phyloP scores from a whole-genome alignment of 2,329 filamentous ascomycete genomes.

The Didymosphaeria variabile region DNA sequence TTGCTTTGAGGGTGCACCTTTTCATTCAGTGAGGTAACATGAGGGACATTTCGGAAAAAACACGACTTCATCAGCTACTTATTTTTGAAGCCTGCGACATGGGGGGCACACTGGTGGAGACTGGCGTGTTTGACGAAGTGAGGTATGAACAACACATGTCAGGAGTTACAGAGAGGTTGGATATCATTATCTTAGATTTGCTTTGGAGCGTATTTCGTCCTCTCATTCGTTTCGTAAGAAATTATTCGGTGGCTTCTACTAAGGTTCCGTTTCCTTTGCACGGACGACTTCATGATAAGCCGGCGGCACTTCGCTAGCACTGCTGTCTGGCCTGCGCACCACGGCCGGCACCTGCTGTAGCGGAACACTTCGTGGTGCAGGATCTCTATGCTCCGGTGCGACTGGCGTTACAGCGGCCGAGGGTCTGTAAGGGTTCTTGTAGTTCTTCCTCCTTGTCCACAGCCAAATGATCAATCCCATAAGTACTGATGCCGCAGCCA shows the following conservation, averaged over 20 bases:
- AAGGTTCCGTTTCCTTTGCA: neutral
- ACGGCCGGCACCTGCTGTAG: conserved; percentile 13
- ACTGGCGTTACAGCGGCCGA: neutral
- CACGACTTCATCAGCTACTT: neutral
- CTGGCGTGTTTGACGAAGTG: neutral
- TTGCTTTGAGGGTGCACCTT: too few species aligned
- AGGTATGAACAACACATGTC: neutral
- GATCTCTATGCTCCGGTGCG: neutral
- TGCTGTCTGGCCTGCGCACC: conserved; percentile 14
- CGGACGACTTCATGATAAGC: conserved; percentile 17
- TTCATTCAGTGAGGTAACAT: too few species aligned
- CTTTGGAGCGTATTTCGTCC: neutral
- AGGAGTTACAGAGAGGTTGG: too few species aligned
- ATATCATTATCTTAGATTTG: neutral
- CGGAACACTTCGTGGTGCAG: conserved; percentile 2
- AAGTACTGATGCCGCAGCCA: conserved; percentile 4
- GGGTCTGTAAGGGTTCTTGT: neutral
- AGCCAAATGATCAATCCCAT: conserved; percentile 1
- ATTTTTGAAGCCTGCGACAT: neutral
- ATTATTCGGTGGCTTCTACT: neutral
- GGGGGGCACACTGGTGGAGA: too few species aligned
- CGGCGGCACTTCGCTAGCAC: conserved; percentile 15
- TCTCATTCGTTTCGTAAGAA: neutral
- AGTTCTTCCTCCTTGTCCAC: conserved; percentile 5
- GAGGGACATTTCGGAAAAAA: too few species aligned